phyloP scores from a whole-genome alignment of 352 stramenopile genomes.

The Phytophthora lateralis region DNA sequence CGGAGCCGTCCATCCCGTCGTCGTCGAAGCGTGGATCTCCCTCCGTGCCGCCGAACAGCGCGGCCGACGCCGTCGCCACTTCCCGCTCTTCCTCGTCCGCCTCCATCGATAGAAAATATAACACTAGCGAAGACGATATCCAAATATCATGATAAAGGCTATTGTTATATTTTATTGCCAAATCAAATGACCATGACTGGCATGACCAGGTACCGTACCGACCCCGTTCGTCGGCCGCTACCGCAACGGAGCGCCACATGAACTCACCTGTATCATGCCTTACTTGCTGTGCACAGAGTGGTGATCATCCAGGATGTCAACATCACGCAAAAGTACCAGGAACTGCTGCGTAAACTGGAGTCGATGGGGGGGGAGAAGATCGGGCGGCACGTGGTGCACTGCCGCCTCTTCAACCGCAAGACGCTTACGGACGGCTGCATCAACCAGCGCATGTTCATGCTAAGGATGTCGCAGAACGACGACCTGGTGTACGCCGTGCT shows the following conservation, averaged over 20 bases:
- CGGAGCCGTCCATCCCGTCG: constrained; percentile 51
- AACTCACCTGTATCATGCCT: neutral
- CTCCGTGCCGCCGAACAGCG: constrained; percentile 51
- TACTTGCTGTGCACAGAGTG: constrained; percentile 44
- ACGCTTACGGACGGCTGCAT: constrained; percentile 72
- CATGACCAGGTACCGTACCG: constrained; percentile 71
- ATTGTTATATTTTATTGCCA: neutral
- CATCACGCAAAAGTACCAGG: constrained; percentile 87
- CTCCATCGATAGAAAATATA: constrained; percentile 15
- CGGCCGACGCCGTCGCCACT: constrained; percentile 50
- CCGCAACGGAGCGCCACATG: neutral
- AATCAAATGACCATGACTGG: constrained; percentile 49
- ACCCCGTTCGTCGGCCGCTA: neutral
- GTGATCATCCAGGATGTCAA: constrained; percentile 84
- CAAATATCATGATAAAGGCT: constrained; percentile 8
- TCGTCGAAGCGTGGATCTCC: constrained; percentile 58
- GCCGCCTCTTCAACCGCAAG: constrained; percentile 88
- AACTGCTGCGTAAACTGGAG: constrained; percentile 86
- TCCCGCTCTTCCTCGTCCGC: constrained; percentile 52
- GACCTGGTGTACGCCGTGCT: constrained; percentile 86
- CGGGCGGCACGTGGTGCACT: constrained; percentile 84
- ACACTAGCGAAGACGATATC: neutral
- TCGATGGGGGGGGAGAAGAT: constrained; percentile 80
- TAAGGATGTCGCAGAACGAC: constrained; percentile 89
- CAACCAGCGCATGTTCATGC: constrained; percentile 92